These are phyloP conservation scores for Combretum micranthum DNA, from an alignment of 345 rosid species.

Conservation along the genomic window DNA sequence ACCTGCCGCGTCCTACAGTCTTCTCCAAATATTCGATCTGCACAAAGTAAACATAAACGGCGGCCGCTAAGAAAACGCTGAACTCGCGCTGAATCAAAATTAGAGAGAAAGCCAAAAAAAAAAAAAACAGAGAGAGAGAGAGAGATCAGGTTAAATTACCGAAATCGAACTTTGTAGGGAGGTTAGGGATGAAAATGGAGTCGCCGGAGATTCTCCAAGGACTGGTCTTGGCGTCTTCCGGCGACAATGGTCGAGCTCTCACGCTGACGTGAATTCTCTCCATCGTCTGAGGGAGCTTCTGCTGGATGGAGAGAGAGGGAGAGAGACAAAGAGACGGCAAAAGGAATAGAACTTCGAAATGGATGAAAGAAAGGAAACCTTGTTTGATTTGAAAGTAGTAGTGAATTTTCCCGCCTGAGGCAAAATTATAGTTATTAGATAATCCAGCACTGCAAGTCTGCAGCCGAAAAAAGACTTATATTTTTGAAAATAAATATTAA, in stretches of 20 bases:
- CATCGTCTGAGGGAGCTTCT: conserved; percentile 28
- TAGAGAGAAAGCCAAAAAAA: not conserved
- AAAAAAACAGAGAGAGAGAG: too few species aligned
- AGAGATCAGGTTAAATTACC: conserved; percentile 27
- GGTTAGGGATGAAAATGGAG: conserved; percentile 56
- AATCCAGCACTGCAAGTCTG: too few species aligned
- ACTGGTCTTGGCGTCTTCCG: conserved; percentile 68
- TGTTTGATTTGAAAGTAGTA: too few species aligned
- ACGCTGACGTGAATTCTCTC: conserved; percentile 86
- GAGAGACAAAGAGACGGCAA: too few species aligned
- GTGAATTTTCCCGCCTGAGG: too few species aligned
- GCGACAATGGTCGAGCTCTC: conserved; percentile 66
- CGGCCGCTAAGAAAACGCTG: not conserved
- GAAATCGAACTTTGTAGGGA: conserved; percentile 56
- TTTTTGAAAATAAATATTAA: too few species aligned
- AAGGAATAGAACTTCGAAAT: too few species aligned
- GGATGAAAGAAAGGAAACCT: too few species aligned
- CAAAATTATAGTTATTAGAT: too few species aligned
- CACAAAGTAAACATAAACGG: not conserved
- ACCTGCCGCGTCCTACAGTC: conserved; percentile 57
- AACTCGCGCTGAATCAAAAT: too few species aligned
- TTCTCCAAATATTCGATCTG: conserved; percentile 67
- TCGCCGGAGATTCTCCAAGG: conserved; percentile 76
- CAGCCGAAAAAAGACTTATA: too few species aligned
- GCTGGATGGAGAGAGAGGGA: not conserved